phyloP scores from a whole-genome alignment of 2,329 filamentous ascomycete species.

The Diaporthe amygdali region DNA sequence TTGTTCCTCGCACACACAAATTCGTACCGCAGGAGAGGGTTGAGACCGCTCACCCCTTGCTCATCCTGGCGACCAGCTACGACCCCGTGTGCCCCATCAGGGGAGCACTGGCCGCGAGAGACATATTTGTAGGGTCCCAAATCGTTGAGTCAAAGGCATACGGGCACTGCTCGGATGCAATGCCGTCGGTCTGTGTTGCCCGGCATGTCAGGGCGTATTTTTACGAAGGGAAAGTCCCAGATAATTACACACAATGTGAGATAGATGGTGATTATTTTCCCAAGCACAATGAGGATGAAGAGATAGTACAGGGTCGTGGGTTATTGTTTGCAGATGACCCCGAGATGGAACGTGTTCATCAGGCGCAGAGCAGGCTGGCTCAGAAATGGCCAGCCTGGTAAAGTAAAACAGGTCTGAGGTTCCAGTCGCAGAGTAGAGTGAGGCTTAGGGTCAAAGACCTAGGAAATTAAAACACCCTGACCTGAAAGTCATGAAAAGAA shows the following conservation, averaged over 20 bases:
- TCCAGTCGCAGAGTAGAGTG: neutral
- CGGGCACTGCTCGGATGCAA: conserved; percentile 46
- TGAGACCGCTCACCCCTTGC: conserved; percentile 53
- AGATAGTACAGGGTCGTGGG: too few species aligned
- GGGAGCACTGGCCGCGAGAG: conserved; percentile 40
- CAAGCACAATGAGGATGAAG: conserved; percentile 28
- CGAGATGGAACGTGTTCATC: neutral
- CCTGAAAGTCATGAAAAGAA: too few species aligned
- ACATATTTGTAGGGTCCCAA: conserved; percentile 41
- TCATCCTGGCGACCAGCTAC: conserved; percentile 59
- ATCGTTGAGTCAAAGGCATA: conserved; percentile 47
- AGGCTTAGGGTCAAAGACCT: too few species aligned
- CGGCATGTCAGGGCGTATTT: conserved; percentile 42
- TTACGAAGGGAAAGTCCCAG: conserved; percentile 42
- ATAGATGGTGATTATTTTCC: conserved; percentile 43
- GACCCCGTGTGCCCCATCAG: conserved; percentile 60
- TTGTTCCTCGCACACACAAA: conserved; percentile 32
- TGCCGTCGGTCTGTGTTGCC: conserved; percentile 42
- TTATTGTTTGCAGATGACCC: neutral
- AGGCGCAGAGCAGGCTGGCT: neutral
- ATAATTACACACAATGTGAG: conserved; percentile 39
- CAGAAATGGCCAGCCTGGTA: neutral
- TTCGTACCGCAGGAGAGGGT: conserved; percentile 33
- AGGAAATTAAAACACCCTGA: too few species aligned
- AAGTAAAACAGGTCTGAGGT: too few species aligned